phyloP scores from a whole-genome alignment of 2,329 filamentous ascomycete genomes.

The Pseudocercospora ulei region DNA sequence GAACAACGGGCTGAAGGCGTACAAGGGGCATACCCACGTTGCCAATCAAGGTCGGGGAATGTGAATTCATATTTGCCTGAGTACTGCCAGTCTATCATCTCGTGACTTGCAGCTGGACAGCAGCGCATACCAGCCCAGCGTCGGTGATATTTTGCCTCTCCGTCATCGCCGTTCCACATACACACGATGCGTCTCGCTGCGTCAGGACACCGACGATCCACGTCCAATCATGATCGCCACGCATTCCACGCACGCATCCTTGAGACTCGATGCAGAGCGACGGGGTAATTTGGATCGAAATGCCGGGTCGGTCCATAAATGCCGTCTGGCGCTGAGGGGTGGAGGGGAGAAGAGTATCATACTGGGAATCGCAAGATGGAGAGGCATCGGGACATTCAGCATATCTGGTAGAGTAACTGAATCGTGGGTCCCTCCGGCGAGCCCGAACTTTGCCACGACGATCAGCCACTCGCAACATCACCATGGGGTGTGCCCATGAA shows the following conservation, averaged over 20 bases:
- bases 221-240: no score
- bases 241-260: no score
- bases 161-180: slow-evolving; percentile 3
- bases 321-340: no score
- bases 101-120: neutral
- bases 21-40: slow-evolving; percentile 2
- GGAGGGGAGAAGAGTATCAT: no score
- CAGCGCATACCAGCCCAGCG: slow-evolving; percentile 6
- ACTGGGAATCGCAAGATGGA: no score
- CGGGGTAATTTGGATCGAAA: no score
- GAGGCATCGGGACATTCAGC: slow-evolving; percentile 3
- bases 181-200: no score
- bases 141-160: slow-evolving; percentile 1
- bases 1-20: neutral
- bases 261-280: no score
- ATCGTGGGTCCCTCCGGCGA: slow-evolving; percentile 4
- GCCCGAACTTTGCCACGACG: slow-evolving; percentile 6
- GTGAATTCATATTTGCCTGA: slow-evolving; percentile 12
- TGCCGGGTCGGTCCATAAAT: no score
- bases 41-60: neutral
- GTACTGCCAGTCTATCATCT: slow-evolving; percentile 10
- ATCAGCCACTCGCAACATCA: neutral
- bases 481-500: no score
- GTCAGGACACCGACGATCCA: no score
- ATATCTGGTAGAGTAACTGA: slow-evolving; percentile 5